These are phyloP conservation scores for Solanum chaucha DNA, from an alignment of 257 asterid species.

Conservation along the genomic window DNA sequence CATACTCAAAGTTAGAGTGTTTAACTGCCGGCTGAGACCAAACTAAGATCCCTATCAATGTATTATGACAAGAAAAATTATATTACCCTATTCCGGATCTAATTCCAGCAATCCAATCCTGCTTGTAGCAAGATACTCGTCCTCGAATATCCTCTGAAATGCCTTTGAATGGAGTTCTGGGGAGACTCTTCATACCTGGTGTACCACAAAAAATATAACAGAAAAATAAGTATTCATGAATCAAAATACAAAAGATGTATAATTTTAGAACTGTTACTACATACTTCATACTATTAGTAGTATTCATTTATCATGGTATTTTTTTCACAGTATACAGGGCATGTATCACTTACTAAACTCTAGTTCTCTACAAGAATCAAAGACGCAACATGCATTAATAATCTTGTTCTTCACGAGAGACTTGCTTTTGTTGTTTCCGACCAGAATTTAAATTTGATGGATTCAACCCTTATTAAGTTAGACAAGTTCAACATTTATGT, in stretches of 20 bases:
- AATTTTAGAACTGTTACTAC: neutral
- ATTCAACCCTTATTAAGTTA: neutral
- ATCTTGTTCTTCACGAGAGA: neutral
- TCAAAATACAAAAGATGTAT: neutral
- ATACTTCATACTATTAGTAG: neutral
- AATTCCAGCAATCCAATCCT: conserved; percentile 17
- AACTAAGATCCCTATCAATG: too few species aligned
- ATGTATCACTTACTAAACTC: neutral
- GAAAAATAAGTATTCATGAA: neutral
- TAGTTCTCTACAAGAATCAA: neutral
- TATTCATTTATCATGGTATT: neutral
- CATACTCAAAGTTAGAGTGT: neutral
- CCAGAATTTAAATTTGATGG: neutral
- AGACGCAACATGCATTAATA: neutral
- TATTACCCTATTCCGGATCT: conserved; percentile 10
- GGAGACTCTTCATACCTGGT: neutral
- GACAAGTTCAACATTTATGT: neutral
- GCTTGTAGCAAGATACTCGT: conserved; percentile 12
- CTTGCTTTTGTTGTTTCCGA: neutral
- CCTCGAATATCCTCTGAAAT: conserved; percentile 5
- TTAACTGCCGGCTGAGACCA: rapidly evolving
- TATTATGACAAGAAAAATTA: neutral
- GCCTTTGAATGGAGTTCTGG: conserved; percentile 1
- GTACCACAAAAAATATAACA: neutral
- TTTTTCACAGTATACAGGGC: neutral